Evolutionary conservation across 1,284 basidiomycete species (phyloP), one percentile per base, ranked within the genome.

Genomic region (Tilletiopsis washingtonensis): DNA sequence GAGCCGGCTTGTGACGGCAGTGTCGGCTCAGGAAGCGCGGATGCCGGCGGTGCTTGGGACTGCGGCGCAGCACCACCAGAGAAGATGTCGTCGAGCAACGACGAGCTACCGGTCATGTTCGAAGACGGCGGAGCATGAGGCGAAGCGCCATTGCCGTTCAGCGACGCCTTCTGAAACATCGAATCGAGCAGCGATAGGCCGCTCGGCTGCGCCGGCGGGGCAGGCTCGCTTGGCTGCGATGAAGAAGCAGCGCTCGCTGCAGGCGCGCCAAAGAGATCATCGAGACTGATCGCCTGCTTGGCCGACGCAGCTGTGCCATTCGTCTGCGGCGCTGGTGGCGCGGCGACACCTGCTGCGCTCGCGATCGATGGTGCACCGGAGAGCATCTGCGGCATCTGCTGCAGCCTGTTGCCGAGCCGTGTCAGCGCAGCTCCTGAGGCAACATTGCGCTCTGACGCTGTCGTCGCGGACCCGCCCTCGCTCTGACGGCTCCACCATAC

Each of bases 281-380:
- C 71, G 42, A 73, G 56, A 41, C 59, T 61, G 45, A 63, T 62
- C 15, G 55, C 50, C 50, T 63, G 54, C 78, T 69, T 78, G 75
- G 76, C 85, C 78, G 51, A 84, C 82, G 57, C 82, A 79, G 53
- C 78, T 19, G 37, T n/a, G 14, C 19, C 24, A 12, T 32, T 6
- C 3, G 25, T n/a, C 37, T n/a, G 38, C 12, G 29, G 4, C 27
- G 46, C 45, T 9, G 54, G 42, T 39, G 51, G 26, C 17, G 47
- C 23, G 34, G 23, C 5, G 47, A 36, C 21, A 29, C 21, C 1
- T 34, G 42, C 6, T 41, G 37, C 12, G 36, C 20, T 17, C 24
- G 25, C 20, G 26, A 21, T 11, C 17, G 23, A 34, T 29, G 44
- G 27, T 14, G 43, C 34, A 12, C 19, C 11, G n/a, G 45, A 25